Evolutionary conservation across 75 land plant genomes (phyloP), one percentile per base, ranked within the genome.

Genomic region (Pinus albicaulis): DNA sequence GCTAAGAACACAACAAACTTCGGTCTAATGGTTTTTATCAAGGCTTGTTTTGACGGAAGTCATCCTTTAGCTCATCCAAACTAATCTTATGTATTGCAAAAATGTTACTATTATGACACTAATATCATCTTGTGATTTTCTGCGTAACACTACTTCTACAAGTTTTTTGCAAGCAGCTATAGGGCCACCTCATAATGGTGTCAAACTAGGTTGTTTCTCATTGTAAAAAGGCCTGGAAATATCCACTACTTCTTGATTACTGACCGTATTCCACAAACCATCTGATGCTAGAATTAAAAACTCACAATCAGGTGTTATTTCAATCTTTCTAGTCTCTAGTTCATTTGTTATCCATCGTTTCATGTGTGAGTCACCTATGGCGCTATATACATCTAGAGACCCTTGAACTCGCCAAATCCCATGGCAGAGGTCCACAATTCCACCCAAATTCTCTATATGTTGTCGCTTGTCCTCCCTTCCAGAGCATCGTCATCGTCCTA

Each of bases 201-300:
- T 14, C 19, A 19, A 1, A 19, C 59, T n/a, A n/a, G 1, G 59
- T 3, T 57, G 15, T 1, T 56, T 12, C 68, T 84, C 55, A 7
- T 13, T 28, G 80, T 83, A 11, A 76, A 72, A 38, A 82, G 62
- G 12, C 81, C 76, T 74, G 19, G 80, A 87, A 22, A 57, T 71
- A 69, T 87, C 90, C 71, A 85, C 83, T 25, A 85, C 90, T 53
- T 90, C 92, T 74, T 90, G 90, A 68, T 85, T 84, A 25, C 79
- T 52, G 63, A 91, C 93, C 89, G 83, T 80, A 60, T 90, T 88
- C 94, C 94, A 92, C 56, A 92, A 74, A 3, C 94, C 94, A 90
- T 92, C 94, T 14, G 92, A 89, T 16, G 92, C 94, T 60, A 92
- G 34, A 6, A 92, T 78, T 71, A 92, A 59, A 61, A 90, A 92